phyloP scores from a whole-genome alignment of 495 filamentous ascomycete species.

The Pseudoneurospora amorphoporcata region DNA sequence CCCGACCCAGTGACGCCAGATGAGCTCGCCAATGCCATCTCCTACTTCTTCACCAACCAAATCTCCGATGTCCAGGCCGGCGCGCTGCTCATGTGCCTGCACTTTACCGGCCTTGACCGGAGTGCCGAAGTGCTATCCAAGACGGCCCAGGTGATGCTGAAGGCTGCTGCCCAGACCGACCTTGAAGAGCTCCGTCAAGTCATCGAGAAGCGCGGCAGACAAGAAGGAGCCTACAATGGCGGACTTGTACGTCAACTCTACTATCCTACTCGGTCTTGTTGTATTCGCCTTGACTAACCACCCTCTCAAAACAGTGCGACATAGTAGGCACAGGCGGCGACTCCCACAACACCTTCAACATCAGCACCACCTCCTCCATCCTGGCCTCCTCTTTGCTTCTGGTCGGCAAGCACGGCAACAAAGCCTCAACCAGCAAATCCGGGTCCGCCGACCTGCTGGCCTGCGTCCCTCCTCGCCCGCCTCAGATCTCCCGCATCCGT shows the following conservation, averaged over 20 bases:
- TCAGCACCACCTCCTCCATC: slow-evolving; percentile 89
- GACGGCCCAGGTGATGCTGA: slow-evolving; percentile 58
- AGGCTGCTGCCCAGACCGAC: slow-evolving; percentile 43
- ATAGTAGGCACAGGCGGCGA: slow-evolving; percentile 98
- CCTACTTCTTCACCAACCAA: slow-evolving; percentile 76
- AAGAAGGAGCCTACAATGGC: slow-evolving; percentile 60
- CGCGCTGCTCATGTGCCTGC: slow-evolving; percentile 74
- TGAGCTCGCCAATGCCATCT: slow-evolving; percentile 79
- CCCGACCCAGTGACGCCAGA: slow-evolving; percentile 53
- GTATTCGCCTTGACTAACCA: too few species aligned
- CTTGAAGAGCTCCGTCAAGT: slow-evolving; percentile 21
- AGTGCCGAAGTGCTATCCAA: slow-evolving; percentile 68
- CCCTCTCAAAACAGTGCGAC: slow-evolving; percentile 53
- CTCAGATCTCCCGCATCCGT: slow-evolving; percentile 61
- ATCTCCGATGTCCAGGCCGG: slow-evolving; percentile 75
- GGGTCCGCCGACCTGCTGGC: slow-evolving; percentile 88
- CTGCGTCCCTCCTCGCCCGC: slow-evolving; percentile 55
- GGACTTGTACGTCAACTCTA: slow-evolving; percentile 46
- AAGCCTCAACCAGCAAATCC: slow-evolving; percentile 88
- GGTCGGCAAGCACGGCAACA: slow-evolving; percentile 91
- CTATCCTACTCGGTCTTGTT: neutral
- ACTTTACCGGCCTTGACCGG: slow-evolving; percentile 74
- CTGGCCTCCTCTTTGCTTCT: slow-evolving; percentile 73
- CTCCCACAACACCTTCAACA: slow-evolving; percentile 94
- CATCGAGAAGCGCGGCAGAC: slow-evolving; percentile 43